Evolutionary conservation across 1,284 basidiomycete species (phyloP).

Genomic region (Fistulina hepatica): DNA sequence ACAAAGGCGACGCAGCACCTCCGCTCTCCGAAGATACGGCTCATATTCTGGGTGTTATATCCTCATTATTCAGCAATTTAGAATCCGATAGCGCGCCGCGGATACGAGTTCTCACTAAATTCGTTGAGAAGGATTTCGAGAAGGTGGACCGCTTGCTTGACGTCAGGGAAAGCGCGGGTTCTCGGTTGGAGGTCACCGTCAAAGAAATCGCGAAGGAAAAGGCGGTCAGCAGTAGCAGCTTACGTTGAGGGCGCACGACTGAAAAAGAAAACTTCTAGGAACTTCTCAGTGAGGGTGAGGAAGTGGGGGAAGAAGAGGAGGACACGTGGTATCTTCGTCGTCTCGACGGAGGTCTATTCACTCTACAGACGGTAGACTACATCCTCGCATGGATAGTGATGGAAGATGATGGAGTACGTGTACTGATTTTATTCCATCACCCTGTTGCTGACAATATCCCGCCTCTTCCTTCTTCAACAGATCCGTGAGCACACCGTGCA

Average conservation of each 20-base stretch:
- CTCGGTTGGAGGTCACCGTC: slow-evolving; percentile 49
- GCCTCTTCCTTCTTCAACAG: slow-evolving; percentile 28
- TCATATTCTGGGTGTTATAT: slow-evolving; percentile 82
- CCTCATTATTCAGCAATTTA: slow-evolving; percentile 83
- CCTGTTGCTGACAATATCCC: slow-evolving; percentile 8
- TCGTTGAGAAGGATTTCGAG: slow-evolving; percentile 85
- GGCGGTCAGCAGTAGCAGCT: slow-evolving; percentile 32
- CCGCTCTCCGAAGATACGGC: slow-evolving; percentile 74
- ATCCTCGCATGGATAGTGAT: slow-evolving; percentile 91
- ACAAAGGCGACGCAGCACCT: slow-evolving; percentile 36
- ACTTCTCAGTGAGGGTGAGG: slow-evolving; percentile 45
- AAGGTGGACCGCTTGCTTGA: slow-evolving; percentile 91
- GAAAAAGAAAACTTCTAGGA: slow-evolving; percentile 34
- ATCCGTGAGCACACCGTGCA: slow-evolving; percentile 61
- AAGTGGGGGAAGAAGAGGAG: slow-evolving; percentile 52
- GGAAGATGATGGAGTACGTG: slow-evolving; percentile 93
- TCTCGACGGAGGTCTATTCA: slow-evolving; percentile 80
- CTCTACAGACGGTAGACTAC: slow-evolving; percentile 86
- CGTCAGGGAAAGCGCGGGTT: slow-evolving; percentile 61
- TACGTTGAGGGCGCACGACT: background rate
- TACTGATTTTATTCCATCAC: slow-evolving; percentile 6
- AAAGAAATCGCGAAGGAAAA: slow-evolving; percentile 55
- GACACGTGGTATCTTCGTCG: slow-evolving; percentile 75
- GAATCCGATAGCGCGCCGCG: slow-evolving; percentile 76
- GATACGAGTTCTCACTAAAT: slow-evolving; percentile 83